Base-by-base conservation (phyloP, 2,329 filamentous ascomycete genomes). In the Penicillium sp. region DNA sequence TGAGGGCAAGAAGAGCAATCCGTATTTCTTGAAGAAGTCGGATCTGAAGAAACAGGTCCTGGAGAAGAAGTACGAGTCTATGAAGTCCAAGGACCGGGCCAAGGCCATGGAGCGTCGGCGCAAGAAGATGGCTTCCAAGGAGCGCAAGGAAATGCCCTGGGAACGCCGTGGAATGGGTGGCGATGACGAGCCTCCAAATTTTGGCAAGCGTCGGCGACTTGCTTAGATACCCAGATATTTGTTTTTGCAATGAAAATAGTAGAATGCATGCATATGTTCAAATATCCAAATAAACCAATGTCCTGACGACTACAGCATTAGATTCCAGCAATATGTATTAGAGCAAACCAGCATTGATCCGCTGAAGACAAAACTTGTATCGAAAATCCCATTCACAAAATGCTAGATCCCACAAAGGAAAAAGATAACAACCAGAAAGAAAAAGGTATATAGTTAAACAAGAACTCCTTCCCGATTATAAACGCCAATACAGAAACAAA, bases 21-120 rank as follows among this genome's bases (percentile, higher is more conserved):
- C 95, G 0, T 99, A 92, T 78, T 98, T 91, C 76, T 79, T 98
- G 68, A 99, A 99, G 85, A 88, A 88, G 79, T 86, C 87, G 70
- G 93, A 97, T 77, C 85, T 95, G 80, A 96, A 95, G 87, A 91
- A 93, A 81, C 81, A 88, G 75, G 81, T 92, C 55, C 79, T 97
- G 60, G 80, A 90, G 70, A 88, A 95, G 67, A 86, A 89, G 72
- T 97, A 90, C 75, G 84, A 88, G 66, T 84, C 85, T 58, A 89
- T 98, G 88, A 95, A 90, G 76, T 89, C 89, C 71, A 89, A 87
- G 73, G 88, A 97, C 76, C 84, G 92, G 58, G 90, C 96, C 61
- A 89, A 87, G 78, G 86, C 88, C 14, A 90, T 98, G 68, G 91
- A 96, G 81, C 83, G 90, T 72, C 87, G 89, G 78, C 81, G 91